Evolutionary conservation across 2,329 filamentous ascomycete species (phyloP).

Genomic region (Neonectria ditissima): DNA sequence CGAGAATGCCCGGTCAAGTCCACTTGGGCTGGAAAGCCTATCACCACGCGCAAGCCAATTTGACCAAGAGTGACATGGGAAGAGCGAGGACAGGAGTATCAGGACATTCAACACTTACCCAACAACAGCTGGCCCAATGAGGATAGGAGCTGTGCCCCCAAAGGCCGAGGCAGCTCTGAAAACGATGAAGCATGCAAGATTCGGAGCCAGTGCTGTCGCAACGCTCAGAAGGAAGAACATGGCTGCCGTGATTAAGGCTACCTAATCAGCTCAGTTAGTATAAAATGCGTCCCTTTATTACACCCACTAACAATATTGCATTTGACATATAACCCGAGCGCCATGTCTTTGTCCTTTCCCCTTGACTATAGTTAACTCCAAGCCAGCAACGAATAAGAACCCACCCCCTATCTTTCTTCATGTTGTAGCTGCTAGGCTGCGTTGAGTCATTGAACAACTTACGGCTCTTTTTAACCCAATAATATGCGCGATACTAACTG

Average conservation of each 20-base stretch:
- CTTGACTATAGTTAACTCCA: not conserved
- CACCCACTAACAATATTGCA: not conserved
- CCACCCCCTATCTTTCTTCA: not conserved
- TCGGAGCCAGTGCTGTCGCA: constrained; percentile 78
- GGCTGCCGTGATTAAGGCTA: constrained; percentile 65
- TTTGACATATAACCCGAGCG: no score
- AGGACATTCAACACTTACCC: constrained; percentile 56
- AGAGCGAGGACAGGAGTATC: not conserved
- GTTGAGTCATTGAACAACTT: not conserved
- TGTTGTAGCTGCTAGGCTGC: not conserved
- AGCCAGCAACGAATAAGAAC: not conserved
- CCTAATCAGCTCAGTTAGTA: constrained; percentile 33
- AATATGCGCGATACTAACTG: not conserved
- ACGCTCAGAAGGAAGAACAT: constrained; percentile 78
- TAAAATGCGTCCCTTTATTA: not conserved
- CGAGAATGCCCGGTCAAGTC: not conserved
- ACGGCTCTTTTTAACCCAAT: not conserved
- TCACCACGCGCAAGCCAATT: not conserved
- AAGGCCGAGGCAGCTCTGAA: constrained; percentile 81
- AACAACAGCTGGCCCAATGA: constrained; percentile 77
- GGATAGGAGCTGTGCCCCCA: constrained; percentile 79
- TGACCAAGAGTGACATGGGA: not conserved
- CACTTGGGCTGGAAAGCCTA: not conserved
- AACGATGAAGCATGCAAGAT: constrained; percentile 77
- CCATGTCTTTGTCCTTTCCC: not conserved